Evolutionary conservation across 2,329 filamentous ascomycete species (phyloP), one percentile per base, ranked within the genome.

Genomic region (Ophiostoma pallidulum): DNA sequence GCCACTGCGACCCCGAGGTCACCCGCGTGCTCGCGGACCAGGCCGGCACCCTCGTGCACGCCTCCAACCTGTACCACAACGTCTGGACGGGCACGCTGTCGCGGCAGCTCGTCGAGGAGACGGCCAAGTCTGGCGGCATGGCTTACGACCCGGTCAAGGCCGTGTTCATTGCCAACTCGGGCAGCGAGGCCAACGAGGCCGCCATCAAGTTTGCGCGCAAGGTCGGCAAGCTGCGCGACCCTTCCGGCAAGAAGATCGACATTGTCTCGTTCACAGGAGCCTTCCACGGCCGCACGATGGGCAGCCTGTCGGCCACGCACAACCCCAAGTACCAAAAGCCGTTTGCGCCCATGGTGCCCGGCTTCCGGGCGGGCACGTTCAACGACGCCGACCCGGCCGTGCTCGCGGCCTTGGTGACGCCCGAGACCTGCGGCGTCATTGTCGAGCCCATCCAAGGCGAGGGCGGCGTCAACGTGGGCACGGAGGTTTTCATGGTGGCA

Each of bases 301-400:
- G 92, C 44, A 82, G 84, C 49, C 70, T 98, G 38, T 94, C 87
- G n/a, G 92, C 92, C 10, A 98, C 92, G 5, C 92, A 90, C 41
- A 98, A 97, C 68, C 87, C 89, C 16, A 98, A 98, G 66, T 98
- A 98, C 68, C 92, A 98, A 68, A 79, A 83, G 57, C 92, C 92
- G 0, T 98, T 98, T 62, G 74, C 86, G 13, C 92, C 92, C 32
- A 96, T 98, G 90, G 71, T 98, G 1, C 91, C 92, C 0, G 92
- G 92, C 2, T 97, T 95, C 71, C 80, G 72, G 61, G 88, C 92
- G 60, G 91, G 88, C 45, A 82, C 71, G 8, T 94, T 82, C 71
- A 97, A 98, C 62, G 84, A 97, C 60, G 69, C 91, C 12, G 84
- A 97, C 60, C 68, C 91, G 13, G 74, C 70, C 2, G 81, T 72